Conservation (phyloP, 768 basidiomycete genomes). For the Termitomyces sp. region DNA sequence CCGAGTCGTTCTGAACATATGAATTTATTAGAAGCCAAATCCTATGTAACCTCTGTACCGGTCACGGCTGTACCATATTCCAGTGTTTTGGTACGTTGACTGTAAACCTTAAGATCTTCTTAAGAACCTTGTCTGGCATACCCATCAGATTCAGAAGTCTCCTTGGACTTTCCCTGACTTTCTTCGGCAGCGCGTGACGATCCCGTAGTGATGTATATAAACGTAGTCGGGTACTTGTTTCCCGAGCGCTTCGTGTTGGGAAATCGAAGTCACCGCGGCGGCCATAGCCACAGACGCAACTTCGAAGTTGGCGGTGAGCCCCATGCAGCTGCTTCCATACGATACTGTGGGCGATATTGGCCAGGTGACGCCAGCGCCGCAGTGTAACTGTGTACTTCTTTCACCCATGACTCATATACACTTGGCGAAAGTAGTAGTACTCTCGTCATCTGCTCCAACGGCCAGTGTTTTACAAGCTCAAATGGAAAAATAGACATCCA, state of each 20-base stretch:
- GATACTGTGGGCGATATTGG: background rate
- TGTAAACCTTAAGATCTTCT: too few relatives aligned
- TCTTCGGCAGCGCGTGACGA: background rate
- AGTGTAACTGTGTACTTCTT: too few relatives aligned
- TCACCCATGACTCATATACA: too few relatives aligned
- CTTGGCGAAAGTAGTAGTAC: too few relatives aligned
- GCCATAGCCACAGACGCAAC: background rate
- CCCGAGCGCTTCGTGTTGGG: background rate
- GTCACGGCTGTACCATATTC: background rate
- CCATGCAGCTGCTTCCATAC: background rate
- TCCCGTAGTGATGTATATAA: background rate
- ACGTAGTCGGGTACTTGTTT: background rate
- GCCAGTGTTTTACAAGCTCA: background rate
- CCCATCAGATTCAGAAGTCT: background rate
- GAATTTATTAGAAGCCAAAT: background rate
- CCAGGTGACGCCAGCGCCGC: too few relatives aligned
- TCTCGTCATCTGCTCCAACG: background rate
- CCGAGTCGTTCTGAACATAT: background rate
- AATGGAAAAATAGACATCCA: background rate
- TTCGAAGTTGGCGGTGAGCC: background rate
- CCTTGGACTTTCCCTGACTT: background rate
- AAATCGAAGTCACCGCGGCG: background rate
- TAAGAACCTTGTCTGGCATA: background rate
- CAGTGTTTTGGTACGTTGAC: background rate
- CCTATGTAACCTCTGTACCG: too few relatives aligned